Evolutionary conservation across 2,329 filamentous ascomycete species (phyloP).

Genomic region (Coniochaeta sp.): DNA sequence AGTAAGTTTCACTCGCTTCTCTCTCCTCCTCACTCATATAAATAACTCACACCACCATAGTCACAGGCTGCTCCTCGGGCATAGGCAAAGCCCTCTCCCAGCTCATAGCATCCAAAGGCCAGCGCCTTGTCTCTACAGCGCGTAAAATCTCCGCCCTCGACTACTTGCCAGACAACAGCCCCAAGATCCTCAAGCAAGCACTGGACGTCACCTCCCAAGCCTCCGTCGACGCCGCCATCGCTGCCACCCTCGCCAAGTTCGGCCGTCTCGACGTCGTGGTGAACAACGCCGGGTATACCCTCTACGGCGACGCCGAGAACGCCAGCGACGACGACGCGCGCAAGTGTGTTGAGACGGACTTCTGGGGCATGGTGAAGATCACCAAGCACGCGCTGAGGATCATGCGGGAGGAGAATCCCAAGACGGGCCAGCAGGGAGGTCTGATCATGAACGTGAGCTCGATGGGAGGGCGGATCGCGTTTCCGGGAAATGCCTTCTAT

Average conservation of each 20-base stretch:
- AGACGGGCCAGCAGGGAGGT: slow-evolving; percentile 31
- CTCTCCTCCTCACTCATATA: not conserved
- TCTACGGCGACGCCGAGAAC: slow-evolving; percentile 25
- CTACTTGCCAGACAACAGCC: slow-evolving; percentile 24
- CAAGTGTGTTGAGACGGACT: slow-evolving; percentile 18
- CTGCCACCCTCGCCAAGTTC: slow-evolving; percentile 13
- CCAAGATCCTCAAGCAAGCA: slow-evolving; percentile 33
- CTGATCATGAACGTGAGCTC: slow-evolving; percentile 48
- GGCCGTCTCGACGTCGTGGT: slow-evolving; percentile 9
- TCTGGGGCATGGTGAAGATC: slow-evolving; percentile 19
- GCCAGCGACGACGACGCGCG: slow-evolving; percentile 15
- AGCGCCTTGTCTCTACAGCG: slow-evolving; percentile 39
- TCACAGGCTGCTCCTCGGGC: slow-evolving; percentile 41
- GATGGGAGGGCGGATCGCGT: slow-evolving; percentile 34
- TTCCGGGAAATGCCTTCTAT: slow-evolving; percentile 27
- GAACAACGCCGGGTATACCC: slow-evolving; percentile 33
- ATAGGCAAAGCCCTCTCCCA: slow-evolving; percentile 33
- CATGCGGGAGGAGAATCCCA: slow-evolving; percentile 12
- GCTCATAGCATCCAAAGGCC: slow-evolving; percentile 26
- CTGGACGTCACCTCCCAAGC: slow-evolving; percentile 37
- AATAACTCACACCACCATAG: slow-evolving; percentile 17
- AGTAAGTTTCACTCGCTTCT: slow-evolving; percentile 20
- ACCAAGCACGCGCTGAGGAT: slow-evolving; percentile 18
- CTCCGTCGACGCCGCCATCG: slow-evolving; percentile 27
- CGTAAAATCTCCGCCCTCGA: slow-evolving; percentile 32